Evolutionary conservation across 305 asterid species (phyloP).

Genomic region (Ruellia speciosa): DNA sequence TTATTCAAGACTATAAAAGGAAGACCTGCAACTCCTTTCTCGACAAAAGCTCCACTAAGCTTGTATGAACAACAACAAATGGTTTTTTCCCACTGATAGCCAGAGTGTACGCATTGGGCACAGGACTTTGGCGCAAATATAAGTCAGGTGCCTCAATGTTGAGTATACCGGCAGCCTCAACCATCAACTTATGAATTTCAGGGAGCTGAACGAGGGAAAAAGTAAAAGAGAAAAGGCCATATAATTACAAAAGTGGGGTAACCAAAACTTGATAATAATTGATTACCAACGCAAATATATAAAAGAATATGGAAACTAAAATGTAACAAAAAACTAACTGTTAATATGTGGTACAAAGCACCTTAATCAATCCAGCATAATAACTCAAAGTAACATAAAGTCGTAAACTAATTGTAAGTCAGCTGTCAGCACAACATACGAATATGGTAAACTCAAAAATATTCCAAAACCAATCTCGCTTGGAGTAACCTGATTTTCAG

Average conservation of each 20-base stretch:
- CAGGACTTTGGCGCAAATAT: constrained; percentile 85
- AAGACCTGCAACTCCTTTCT: constrained; percentile 81
- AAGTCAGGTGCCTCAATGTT: constrained; percentile 75
- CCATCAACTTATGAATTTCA: constrained; percentile 69
- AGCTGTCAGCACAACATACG: not conserved
- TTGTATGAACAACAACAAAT: constrained; percentile 87
- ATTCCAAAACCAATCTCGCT: not conserved
- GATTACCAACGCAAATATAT: not conserved
- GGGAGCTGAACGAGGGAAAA: constrained; percentile 49
- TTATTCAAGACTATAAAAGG: constrained; percentile 17
- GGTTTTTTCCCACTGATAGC: constrained; percentile 92
- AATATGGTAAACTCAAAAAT: not conserved
- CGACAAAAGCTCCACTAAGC: constrained; percentile 84
- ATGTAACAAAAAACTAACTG: not conserved
- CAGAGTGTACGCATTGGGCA: constrained; percentile 85
- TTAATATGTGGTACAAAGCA: not conserved
- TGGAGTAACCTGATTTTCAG: constrained; percentile 54
- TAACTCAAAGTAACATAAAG: not conserved
- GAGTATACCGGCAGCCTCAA: constrained; percentile 63
- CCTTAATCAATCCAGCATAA: not conserved
- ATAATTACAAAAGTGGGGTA: not conserved
- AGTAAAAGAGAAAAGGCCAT: not conserved
- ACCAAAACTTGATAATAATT: not conserved
- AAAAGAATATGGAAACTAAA: no score
- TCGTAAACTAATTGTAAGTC: not conserved